A percentile compares a stretch with the other conserved stretches of the same genome.
Evolutionary conservation across 805 yeast genomes (phyloP).

Genomic region (Tetrapisispora fleetii): DNA sequence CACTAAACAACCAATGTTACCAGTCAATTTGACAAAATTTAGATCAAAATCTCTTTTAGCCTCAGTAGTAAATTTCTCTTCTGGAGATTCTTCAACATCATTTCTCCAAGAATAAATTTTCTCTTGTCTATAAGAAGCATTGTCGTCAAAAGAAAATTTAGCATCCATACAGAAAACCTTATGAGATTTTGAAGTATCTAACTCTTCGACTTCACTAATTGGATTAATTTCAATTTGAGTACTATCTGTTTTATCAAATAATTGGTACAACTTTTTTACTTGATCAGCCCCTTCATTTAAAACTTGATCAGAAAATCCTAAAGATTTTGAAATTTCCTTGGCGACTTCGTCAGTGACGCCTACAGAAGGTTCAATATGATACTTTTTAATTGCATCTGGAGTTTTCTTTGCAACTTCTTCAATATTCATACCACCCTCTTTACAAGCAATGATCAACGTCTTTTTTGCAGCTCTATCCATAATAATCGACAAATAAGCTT

Average conservation of each 20-base stretch:
- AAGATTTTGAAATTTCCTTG: constrained; percentile 58
- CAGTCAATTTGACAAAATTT: constrained; percentile 95
- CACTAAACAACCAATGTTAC: constrained; percentile 97
- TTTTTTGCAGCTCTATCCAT: constrained; percentile 87
- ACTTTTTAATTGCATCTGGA: constrained; percentile 88
- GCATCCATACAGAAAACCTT: constrained; percentile 98
- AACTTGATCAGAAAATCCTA: constrained; percentile 73
- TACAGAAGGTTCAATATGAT: constrained; percentile 57
- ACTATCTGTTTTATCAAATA: constrained; percentile 85
- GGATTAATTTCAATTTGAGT: constrained; percentile 99
- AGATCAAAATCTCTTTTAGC: constrained; percentile 81
- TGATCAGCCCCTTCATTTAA: constrained; percentile 80
- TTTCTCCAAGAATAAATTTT: constrained; percentile 97
- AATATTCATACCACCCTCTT: constrained; percentile 99
- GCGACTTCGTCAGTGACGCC: constrained; percentile 81
- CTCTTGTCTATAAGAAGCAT: constrained; percentile 88
- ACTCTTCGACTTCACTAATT: constrained; percentile 80
- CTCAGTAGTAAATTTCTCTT: constrained; percentile 55
- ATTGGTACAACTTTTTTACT: constrained; percentile 77
- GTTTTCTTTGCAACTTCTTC: constrained; percentile 92
- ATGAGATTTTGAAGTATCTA: constrained; percentile 35
- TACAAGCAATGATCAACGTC: constrained; percentile 89
- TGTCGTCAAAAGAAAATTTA: constrained; percentile 95
- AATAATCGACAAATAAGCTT: constrained; percentile 89
- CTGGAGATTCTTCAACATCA: constrained; percentile 93